Evolutionary conservation across 2,329 filamentous ascomycete species (phyloP).

Genomic region (Pseudogymnoascus sp.): DNA sequence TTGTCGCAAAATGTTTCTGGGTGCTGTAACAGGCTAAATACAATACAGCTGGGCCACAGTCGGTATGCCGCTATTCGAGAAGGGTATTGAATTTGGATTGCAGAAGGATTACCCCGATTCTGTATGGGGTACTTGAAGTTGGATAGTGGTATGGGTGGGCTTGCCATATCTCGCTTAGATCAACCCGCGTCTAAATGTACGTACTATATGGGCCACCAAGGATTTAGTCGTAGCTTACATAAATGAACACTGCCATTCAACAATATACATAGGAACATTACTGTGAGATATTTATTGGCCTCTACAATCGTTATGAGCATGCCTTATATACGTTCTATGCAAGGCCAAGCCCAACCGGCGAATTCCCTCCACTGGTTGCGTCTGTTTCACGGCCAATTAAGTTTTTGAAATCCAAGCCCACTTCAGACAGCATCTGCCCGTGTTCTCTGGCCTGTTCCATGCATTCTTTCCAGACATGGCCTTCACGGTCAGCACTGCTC

Average conservation of each 20-base stretch:
- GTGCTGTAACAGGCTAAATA: background rate
- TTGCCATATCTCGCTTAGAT: conserved; percentile 11
- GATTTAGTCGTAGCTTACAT: background rate
- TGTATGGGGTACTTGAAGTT: conserved; percentile 9
- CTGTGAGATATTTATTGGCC: background rate
- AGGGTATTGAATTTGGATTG: conserved; percentile 7
- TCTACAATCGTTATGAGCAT: background rate
- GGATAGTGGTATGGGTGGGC: conserved; percentile 6
- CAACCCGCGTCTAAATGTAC: conserved; percentile 8
- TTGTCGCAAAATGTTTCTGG: conserved; percentile 1
- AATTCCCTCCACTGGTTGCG: background rate
- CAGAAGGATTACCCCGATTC: conserved; percentile 4
- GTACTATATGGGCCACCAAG: background rate
- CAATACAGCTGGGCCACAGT: background rate
- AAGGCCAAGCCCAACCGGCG: background rate
- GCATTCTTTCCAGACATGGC: conserved; percentile 72
- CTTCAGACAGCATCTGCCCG: conserved; percentile 69
- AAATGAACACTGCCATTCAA: background rate
- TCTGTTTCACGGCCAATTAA: conserved; percentile 49
- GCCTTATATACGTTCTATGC: background rate
- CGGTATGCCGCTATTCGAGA: background rate
- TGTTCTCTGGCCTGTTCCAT: conserved; percentile 75
- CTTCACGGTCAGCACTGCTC: conserved; percentile 72
- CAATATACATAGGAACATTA: background rate
- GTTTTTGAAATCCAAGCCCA: conserved; percentile 82